These are phyloP conservation scores for Cercophora scortea DNA, from an alignment of 495 filamentous ascomycete genomes.

Conservation along the genomic window DNA sequence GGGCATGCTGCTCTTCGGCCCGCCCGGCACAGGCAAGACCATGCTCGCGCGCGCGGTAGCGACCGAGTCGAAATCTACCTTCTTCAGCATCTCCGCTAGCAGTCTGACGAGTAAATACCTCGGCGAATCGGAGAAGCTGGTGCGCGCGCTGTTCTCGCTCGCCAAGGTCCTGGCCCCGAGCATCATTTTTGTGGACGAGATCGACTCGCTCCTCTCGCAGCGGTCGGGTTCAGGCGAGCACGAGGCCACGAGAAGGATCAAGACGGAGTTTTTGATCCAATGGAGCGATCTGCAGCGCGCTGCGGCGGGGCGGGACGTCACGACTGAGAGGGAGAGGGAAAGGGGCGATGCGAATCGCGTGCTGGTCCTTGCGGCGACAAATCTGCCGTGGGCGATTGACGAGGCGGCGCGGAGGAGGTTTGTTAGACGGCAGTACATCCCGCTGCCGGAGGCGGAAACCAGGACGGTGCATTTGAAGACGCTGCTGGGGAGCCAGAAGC, in stretches of 20 bases:
- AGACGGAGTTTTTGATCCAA: conserved; percentile 97
- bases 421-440: conserved; percentile 92
- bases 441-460: conserved; percentile 77
- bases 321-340: conserved; percentile 53
- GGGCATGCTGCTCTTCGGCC: conserved; percentile 94
- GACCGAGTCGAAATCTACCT: conserved; percentile 89
- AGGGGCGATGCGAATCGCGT: conserved; percentile 86
- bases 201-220: conserved; percentile 86
- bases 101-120: conserved; percentile 94
- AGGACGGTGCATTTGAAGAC: conserved; percentile 68
- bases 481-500: conserved; percentile 79
- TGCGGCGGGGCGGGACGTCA: conserved; percentile 74
- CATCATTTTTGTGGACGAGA: conserved; percentile 99
- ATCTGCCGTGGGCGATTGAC: conserved; percentile 96
- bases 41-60: conserved; percentile 96
- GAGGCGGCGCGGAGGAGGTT: conserved; percentile 90
- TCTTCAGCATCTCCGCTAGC: conserved; percentile 94
- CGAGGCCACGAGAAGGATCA: conserved; percentile 87
- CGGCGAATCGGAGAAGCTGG: conserved; percentile 93
- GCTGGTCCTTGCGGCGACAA: conserved; percentile 90
- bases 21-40: conserved; percentile 94
- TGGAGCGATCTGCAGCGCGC: conserved; percentile 92
- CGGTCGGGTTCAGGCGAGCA: conserved; percentile 79
- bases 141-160: conserved; percentile 83
- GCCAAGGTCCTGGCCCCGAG: conserved; percentile 86